Base-by-base conservation (phyloP, 2,329 filamentous ascomycete genomes). In the Epichloe baconii region DNA sequence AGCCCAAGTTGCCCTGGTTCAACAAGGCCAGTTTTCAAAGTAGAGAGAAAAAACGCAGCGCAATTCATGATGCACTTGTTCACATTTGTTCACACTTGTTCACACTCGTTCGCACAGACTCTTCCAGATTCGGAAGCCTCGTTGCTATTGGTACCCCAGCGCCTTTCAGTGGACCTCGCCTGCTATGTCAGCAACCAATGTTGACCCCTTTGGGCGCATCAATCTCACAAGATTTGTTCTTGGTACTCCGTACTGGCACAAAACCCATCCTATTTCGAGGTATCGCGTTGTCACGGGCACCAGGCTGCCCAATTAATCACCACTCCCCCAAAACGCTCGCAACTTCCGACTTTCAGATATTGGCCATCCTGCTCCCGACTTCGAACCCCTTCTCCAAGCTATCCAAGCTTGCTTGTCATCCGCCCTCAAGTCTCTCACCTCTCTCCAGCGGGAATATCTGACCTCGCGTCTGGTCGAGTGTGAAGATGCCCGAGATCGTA, bases 401-500 rank as follows among this genome's bases (percentile, higher is more conserved):
- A n/a, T 15, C 10, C 23, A 35, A 35, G 17, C 26, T 35, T 35
- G 8, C 11, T 35, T 17, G 23, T 31, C 15, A 15, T n/a, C 12
- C 36, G 15, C n/a, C 21, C 19, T 26, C 46, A 12, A 21, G 37
- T 14, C 50, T 41, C 21, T 42, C 37, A 5, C 26, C 12, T 23
- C 31, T 21, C 11, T 23, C 35, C 5, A 11, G 35, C 17, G n/a
- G 5, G 7, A n/a, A 12, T 11, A n/a, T 26, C 41, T 43, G 35
- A 44, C 34, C 50, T 36, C n/a, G 37, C 38, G 17, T 43, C 31
- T 26, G 26, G 36, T 36, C 48, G 43, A 49, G 35, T 45, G 37
- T 43, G 38, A 50, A 34, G 38, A 54, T 54, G 53, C 53, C 50
- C 4, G 53, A 54, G 41, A 53, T 54, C 19, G 53, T 54, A 48